Conservation (phyloP, 1,139 yeast species). For the Arxiozyma bovina region DNA sequence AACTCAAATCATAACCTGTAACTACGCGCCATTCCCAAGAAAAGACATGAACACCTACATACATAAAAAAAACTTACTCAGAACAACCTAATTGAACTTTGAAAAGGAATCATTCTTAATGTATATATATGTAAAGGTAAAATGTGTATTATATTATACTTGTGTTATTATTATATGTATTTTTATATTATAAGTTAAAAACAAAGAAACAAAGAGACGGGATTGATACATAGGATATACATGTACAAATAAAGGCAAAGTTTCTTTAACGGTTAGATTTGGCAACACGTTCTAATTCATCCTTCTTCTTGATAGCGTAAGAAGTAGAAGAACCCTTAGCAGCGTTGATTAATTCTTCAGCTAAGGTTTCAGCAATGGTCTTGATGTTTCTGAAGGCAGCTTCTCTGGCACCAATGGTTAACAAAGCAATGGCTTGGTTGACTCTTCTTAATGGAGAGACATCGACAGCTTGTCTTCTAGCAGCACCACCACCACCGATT, state of each 20-base stretch:
- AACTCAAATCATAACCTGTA: no score
- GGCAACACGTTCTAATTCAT: slow-evolving; percentile 99
- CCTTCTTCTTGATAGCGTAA: slow-evolving; percentile 99
- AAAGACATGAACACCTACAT: no score
- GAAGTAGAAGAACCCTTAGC: slow-evolving; percentile 99
- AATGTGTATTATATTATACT: neutral
- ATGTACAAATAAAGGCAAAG: slow-evolving; percentile 2
- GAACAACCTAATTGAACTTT: no score
- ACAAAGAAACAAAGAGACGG: neutral
- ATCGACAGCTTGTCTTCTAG: slow-evolving; percentile 99
- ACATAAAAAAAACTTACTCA: no score
- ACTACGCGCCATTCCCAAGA: no score
- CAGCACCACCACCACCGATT: slow-evolving; percentile 99
- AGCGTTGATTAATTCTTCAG: slow-evolving; percentile 99
- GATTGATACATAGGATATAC: slow-evolving; percentile 2
- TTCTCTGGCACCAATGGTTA: slow-evolving; percentile 99
- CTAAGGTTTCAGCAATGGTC: slow-evolving; percentile 99
- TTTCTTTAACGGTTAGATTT: slow-evolving; percentile 94
- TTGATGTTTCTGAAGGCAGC: slow-evolving; percentile 99
- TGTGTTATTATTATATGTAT: neutral
- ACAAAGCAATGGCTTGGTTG: slow-evolving; percentile 96
- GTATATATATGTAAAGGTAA: neutral
- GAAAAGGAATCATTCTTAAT: neutral
- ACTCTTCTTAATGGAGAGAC: slow-evolving; percentile 99
- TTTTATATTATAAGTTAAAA: neutral